phyloP scores from a whole-genome alignment of 169 alveolate genomes.

The Plasmodium knowlesi region DNA sequence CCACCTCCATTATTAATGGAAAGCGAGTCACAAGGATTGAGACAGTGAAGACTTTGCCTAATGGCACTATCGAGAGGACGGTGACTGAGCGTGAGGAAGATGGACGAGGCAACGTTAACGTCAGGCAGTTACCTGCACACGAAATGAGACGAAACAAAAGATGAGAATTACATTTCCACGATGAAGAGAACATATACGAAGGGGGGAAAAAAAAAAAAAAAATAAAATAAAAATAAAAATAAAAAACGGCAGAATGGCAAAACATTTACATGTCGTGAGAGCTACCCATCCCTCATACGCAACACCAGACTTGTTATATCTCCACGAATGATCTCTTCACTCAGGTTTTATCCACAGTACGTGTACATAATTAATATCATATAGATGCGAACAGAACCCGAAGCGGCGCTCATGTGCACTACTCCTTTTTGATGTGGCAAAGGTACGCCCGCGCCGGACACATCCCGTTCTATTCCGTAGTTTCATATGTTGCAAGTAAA shows the following conservation, averaged over 20 bases:
- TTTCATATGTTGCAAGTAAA: not conserved
- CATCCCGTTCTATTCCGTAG: not conserved
- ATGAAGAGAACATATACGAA: not conserved
- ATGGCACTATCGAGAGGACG: slow-evolving; percentile 76
- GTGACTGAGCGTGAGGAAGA: slow-evolving; percentile 78
- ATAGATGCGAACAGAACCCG: not conserved
- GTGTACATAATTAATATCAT: not conserved
- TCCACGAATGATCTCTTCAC: not conserved
- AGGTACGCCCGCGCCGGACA: not conserved
- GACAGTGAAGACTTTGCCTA: slow-evolving; percentile 74
- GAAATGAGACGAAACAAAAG: slow-evolving; percentile 40
- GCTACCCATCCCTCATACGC: not conserved
- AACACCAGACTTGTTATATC: not conserved
- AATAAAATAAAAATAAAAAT: not conserved
- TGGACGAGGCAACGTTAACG: slow-evolving; percentile 75
- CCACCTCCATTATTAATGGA: slow-evolving; percentile 76
- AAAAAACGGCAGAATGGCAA: not conserved
- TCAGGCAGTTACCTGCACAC: slow-evolving; percentile 69
- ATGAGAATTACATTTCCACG: not conserved
- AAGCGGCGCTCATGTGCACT: not conserved
- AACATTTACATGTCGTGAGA: not conserved
- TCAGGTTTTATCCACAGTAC: not conserved
- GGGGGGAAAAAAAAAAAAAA: not conserved
- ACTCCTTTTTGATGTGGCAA: not conserved
- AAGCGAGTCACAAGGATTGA: slow-evolving; percentile 75